A percentile compares a stretch with the other conserved stretches of the same genome.
Conservation (phyloP, 78 protist species). For the Chrysochromulina parva region DNA sequence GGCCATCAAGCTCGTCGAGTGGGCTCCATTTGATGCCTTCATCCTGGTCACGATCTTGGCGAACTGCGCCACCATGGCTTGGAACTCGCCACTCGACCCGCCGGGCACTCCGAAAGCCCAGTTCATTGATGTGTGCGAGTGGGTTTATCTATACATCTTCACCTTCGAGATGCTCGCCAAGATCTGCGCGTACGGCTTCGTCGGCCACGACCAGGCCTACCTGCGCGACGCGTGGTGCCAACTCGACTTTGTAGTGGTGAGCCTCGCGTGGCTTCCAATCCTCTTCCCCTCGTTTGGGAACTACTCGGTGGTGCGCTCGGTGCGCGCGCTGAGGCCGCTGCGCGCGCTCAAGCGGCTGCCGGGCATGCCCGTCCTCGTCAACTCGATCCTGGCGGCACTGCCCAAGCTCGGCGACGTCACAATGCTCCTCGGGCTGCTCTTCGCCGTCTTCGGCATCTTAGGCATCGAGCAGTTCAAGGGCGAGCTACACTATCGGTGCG, state of each 20-base stretch:
- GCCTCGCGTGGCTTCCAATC: neutral
- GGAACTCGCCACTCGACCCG: neutral
- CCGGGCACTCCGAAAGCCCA: neutral
- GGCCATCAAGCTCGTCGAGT: neutral
- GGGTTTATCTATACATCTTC: neutral
- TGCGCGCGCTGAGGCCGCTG: neutral
- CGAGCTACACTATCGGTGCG: too few relatives aligned
- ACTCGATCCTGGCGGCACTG: neutral
- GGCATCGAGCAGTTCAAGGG: conserved; percentile 42
- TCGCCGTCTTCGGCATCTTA: neutral
- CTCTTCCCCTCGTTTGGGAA: neutral
- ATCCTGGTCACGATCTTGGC: neutral
- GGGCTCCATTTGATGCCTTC: neutral
- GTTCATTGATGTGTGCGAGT: neutral
- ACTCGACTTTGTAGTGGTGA: conserved; percentile 44
- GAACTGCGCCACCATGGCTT: neutral
- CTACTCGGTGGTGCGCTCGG: conserved; percentile 16
- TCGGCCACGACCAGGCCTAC: neutral
- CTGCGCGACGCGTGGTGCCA: conserved; percentile 40
- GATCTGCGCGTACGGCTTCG: conserved; percentile 16
- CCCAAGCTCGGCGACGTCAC: neutral
- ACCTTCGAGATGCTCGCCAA: conserved; percentile 30
- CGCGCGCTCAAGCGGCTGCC: neutral
- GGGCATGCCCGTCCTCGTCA: neutral
- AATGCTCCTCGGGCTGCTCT: neutral